Evolutionary conservation across 768 basidiomycete species (phyloP).

Genomic region (Kwoniella sp.): DNA sequence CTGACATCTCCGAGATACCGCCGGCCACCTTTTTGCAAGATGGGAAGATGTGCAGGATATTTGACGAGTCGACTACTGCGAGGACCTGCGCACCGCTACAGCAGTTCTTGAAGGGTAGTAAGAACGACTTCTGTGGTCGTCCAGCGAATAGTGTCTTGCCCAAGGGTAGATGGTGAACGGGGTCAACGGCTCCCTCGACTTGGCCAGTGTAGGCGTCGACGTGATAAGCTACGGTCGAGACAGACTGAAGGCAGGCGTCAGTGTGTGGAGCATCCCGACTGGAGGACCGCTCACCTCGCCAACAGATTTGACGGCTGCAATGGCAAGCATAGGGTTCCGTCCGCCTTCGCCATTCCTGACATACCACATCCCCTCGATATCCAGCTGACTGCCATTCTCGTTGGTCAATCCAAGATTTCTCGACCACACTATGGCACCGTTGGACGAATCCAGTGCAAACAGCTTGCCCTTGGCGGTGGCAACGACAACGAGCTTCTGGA

Average conservation of each 20-base stretch:
- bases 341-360: slow-evolving; percentile 35
- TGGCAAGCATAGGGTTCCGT: slow-evolving; percentile 30
- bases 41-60: slow-evolving; percentile 47
- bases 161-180: slow-evolving; percentile 16
- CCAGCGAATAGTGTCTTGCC: slow-evolving; percentile 41
- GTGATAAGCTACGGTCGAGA: slow-evolving; percentile 43
- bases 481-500: slow-evolving; percentile 73
- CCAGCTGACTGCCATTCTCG: slow-evolving; percentile 51
- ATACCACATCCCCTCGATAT: slow-evolving; percentile 37
- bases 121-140: slow-evolving; percentile 26
- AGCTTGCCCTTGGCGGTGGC: slow-evolving; percentile 70
- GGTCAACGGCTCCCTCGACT: slow-evolving; percentile 15
- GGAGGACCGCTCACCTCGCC: slow-evolving; percentile 23
- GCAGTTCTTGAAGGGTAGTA: slow-evolving; percentile 43
- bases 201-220: slow-evolving; percentile 46
- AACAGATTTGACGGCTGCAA: slow-evolving; percentile 26
- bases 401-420: slow-evolving; percentile 69
- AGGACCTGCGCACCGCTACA: slow-evolving; percentile 34
- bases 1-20: slow-evolving; percentile 22
- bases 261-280: not conserved
- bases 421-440: slow-evolving; percentile 74
- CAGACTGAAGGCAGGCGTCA: slow-evolving; percentile 1
- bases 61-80: slow-evolving; percentile 30
- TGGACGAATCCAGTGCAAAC: slow-evolving; percentile 75
- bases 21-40: slow-evolving; percentile 42